Base-by-base conservation (phyloP, 2,329 filamentous ascomycete species). In the Cytospora mali region DNA sequence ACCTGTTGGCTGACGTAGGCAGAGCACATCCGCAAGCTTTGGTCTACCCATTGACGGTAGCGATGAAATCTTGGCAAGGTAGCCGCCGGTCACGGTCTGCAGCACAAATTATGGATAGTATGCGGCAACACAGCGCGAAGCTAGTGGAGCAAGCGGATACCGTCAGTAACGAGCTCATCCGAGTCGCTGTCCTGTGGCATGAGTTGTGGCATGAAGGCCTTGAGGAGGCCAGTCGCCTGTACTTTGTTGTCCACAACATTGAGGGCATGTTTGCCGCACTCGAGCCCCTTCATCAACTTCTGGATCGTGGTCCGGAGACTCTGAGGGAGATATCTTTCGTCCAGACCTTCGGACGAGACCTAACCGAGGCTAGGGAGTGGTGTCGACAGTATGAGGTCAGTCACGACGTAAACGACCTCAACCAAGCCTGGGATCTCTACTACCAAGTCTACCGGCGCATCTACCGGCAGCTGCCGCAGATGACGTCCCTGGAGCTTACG, bases 391-490 rank as follows among this genome's bases (percentile, higher is more conserved):
- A 96, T 77, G 89, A 92, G 70, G 86, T 87, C 48, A 95, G 91
- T n/a, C 84, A 88, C 56, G 95, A 99, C 72, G 88, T 95, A 65
- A 94, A 92, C 54, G 96, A 99, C 74, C 85, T 99, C 52, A 99
- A 98, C 72, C 93, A 97, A 76, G 95, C 95, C 7, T 99, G 95
- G 95, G 96, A 99, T 76, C 85, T 99, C 16, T 99, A 99, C 77
- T 99, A 99, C 76, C 93, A 96, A 68, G 95, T 98, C 0, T 99
- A 99, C 86, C 88, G 93, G 65, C 91, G 96, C 73, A 98, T 99
- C 73, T 91, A 90, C 54, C 87, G 94, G 66, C 96, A 99, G 76
- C 79, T 99, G 54, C 93, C 93, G 4, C 95, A 98, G 71, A 85
- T 99, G 68, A 96, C 93, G 69, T 92, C 89, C 59, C 84, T 99